Conservation (phyloP, 371 early-diverging fungal genomes). For the Mortierella sp. region DNA sequence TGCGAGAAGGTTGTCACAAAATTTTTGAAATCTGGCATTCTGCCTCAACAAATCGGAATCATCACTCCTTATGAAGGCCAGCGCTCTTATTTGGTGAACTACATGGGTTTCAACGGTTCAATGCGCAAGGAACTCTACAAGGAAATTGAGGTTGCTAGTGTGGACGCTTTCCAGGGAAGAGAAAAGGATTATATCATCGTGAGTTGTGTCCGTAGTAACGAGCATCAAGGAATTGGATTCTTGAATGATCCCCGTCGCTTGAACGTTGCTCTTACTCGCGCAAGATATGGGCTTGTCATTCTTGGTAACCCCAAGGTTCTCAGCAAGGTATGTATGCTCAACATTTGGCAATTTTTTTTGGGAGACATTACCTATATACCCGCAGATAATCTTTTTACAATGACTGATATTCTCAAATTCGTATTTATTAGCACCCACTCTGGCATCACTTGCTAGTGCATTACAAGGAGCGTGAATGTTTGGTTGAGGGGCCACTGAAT, state of each 20-base stretch:
- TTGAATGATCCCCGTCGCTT: conserved; percentile 97
- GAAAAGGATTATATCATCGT: conserved; percentile 99
- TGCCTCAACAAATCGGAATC: conserved; percentile 96
- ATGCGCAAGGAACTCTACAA: conserved; percentile 93
- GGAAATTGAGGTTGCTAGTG: conserved; percentile 97
- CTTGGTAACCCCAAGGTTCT: conserved; percentile 98
- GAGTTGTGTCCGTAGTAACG: conserved; percentile 97
- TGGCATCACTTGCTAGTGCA: conserved; percentile 97
- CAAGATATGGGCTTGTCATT: conserved; percentile 95
- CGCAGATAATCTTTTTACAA: too few relatives aligned
- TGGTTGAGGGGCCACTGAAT: conserved; percentile 96
- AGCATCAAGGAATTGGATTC: conserved; percentile 98
- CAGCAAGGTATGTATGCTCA: conserved; percentile 68
- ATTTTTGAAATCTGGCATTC: conserved; percentile 90
- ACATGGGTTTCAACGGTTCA: conserved; percentile 95
- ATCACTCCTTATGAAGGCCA: conserved; percentile 99
- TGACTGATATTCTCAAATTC: not conserved
- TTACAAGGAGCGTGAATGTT: conserved; percentile 90
- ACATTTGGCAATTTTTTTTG: too few relatives aligned
- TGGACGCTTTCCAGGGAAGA: conserved; percentile 99
- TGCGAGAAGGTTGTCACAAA: conserved; percentile 96
- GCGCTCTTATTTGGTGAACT: conserved; percentile 92
- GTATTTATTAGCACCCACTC: conserved; percentile 76
- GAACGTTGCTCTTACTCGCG: conserved; percentile 98
- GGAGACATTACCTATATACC: too few relatives aligned